Base-by-base conservation (phyloP, 768 basidiomycete genomes). In the Mycena amicta region DNA sequence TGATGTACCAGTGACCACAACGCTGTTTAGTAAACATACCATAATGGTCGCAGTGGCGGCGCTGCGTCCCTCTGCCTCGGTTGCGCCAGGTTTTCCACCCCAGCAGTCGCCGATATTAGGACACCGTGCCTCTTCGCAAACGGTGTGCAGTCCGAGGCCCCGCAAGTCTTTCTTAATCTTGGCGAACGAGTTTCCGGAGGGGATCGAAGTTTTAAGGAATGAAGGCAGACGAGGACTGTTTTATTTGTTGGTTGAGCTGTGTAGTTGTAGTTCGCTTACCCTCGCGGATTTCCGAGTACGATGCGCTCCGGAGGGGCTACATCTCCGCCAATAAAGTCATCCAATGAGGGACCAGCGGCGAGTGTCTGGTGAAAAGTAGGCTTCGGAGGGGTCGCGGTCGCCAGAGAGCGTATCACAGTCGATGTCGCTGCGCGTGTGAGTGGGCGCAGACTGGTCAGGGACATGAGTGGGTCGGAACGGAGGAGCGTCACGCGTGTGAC, bases 91-190 rank as follows among this genome's bases (percentile, higher is more conserved):
- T 67, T 87, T 88, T 8, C 95, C 95, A 40, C 97, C 94, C 97
- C 97, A 99, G 68, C 97, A 99, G 68, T 98, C 96, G n/a, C 96
- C 97, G 55, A 99, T 98, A 68, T 99, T 99, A 0, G 97, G 97
- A 78, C 97, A 99, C 61, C 95, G 83, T 31, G 97, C 97, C 72
- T 99, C 97, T 74, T 99, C 97, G 68, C 97, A 99, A 2, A 99
- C 97, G 0, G 97, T 99, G 68, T 97, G 94, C 49, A 99, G 78
- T 6, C 85, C 85, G 2, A 99, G 82, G 2, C 95, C 96, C 52
- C 97, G 81, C 15, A 99, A 80, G 73, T 99, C 97, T 64, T 89
- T 92, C 83, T 96, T 98, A 63, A 99, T 98, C 68, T 86, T 92
- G 63, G 84, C 88, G 72, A 89, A 99, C 2, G 95, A 93, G 12